Conservation (phyloP, 1,284 basidiomycete species). For the Macrocystidia cucumis region DNA sequence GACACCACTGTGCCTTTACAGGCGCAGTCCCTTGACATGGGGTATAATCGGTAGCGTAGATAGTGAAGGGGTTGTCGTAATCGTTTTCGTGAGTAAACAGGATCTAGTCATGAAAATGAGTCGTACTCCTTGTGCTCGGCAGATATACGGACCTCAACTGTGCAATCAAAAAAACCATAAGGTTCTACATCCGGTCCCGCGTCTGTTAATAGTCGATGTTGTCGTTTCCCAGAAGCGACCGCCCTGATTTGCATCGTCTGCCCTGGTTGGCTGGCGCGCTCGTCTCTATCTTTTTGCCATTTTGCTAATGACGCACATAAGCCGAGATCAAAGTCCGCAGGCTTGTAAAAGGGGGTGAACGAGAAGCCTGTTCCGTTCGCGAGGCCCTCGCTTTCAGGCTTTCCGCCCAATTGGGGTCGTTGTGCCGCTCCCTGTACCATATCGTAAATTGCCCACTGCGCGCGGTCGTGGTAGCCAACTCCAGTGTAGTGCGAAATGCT, state of each 20-base stretch:
- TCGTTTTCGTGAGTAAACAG: slow-evolving; percentile 22
- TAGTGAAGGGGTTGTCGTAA: slow-evolving; percentile 35
- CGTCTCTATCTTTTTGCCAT: slow-evolving; percentile 32
- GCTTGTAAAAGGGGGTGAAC: slow-evolving; percentile 26
- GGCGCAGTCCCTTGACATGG: slow-evolving; percentile 24
- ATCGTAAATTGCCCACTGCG: slow-evolving; percentile 31
- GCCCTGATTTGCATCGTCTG: not conserved
- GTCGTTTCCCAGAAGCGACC: slow-evolving; percentile 13
- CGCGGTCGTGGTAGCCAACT: slow-evolving; percentile 30
- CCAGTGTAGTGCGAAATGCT: slow-evolving; percentile 18
- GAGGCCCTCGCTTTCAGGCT: slow-evolving; percentile 18
- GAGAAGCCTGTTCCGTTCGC: slow-evolving; percentile 17
- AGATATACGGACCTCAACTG: slow-evolving; percentile 46
- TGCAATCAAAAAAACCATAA: slow-evolving; percentile 57
- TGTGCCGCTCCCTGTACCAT: slow-evolving; percentile 17
- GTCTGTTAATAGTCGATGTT: slow-evolving; percentile 46
- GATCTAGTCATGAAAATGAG: slow-evolving; percentile 1
- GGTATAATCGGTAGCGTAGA: slow-evolving; percentile 71
- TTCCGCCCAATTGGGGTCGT: slow-evolving; percentile 20
- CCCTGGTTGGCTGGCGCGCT: not conserved
- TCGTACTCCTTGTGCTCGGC: not conserved
- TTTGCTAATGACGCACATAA: slow-evolving; percentile 30
- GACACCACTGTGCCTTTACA: slow-evolving; percentile 38
- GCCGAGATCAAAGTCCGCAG: slow-evolving; percentile 17
- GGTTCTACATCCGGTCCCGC: slow-evolving; percentile 35